phyloP scores from a whole-genome alignment of 73 alveolate genomes.

The Diophrys appendiculata region DNA sequence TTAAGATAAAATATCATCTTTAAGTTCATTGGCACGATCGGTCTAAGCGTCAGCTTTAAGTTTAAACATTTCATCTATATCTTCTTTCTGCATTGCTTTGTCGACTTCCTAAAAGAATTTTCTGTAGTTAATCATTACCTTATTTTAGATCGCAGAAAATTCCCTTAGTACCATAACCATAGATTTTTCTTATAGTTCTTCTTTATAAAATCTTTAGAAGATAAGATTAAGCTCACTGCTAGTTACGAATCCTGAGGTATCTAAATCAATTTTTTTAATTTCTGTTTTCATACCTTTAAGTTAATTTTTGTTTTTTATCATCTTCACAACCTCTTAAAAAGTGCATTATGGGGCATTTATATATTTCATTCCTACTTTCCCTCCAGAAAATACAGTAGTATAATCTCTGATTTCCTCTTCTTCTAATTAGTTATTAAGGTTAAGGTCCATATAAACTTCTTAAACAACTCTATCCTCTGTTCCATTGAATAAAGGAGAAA shows the following conservation, averaged over 20 bases:
- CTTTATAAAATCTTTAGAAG: slow-evolving; percentile 22
- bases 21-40: no score
- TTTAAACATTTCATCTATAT: not conserved
- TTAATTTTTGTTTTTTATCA: slow-evolving; percentile 12
- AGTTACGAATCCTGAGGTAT: slow-evolving; percentile 36
- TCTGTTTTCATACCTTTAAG: slow-evolving; percentile 21
- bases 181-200: slow-evolving; percentile 43
- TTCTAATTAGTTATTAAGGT: slow-evolving; percentile 5
- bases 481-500: slow-evolving; percentile 12
- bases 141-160: slow-evolving; percentile 27
- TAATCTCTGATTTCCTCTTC: not conserved
- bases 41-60: not conserved
- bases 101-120: slow-evolving; percentile 1
- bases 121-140: slow-evolving; percentile 44
- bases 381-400: not conserved
- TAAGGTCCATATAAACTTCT: slow-evolving; percentile 10
- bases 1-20: no score
- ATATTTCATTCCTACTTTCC: not conserved
- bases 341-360: slow-evolving; percentile 4
- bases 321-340: slow-evolving; percentile 15
- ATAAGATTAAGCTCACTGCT: slow-evolving; percentile 30
- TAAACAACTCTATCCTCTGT: slow-evolving; percentile 4
- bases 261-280: slow-evolving; percentile 29
- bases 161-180: slow-evolving; percentile 30
- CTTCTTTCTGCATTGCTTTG: not conserved